These are phyloP conservation scores for Hymenoscyphus linearis DNA, from an alignment of 2,329 filamentous ascomycete genomes.

Conservation along the genomic window DNA sequence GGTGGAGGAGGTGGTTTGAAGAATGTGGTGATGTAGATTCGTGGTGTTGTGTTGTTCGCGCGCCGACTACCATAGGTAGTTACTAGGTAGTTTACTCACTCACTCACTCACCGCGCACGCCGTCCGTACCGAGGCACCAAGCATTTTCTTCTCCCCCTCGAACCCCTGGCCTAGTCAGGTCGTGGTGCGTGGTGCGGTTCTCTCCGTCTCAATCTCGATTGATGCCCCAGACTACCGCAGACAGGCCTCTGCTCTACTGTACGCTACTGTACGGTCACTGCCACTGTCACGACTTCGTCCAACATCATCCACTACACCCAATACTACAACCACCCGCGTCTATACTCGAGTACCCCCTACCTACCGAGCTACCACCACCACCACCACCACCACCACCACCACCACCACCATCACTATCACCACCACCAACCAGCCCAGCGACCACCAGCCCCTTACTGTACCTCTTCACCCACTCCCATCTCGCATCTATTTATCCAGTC, in stretches of 20 bases:
- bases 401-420: not conserved
- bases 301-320: no score
- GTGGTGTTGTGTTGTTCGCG: not conserved
- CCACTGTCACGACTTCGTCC: not conserved
- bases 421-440: not conserved
- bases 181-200: not conserved
- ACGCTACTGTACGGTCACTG: no score
- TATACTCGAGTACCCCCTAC: not conserved
- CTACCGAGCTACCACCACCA: not conserved
- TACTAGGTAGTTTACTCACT: no score
- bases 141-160: not conserved
- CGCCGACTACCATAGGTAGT: not conserved
- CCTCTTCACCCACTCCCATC: not conserved
- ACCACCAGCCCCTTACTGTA: not conserved
- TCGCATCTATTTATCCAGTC: no score
- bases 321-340: no score
- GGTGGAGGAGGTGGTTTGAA: not conserved
- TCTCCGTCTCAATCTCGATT: not conserved
- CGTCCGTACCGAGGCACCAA: no score
- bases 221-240: not conserved
- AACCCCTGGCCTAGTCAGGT: not conserved
- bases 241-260: not conserved
- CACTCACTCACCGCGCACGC: not conserved
- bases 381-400: not conserved
- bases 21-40: not conserved